Evolutionary conservation across 2,329 filamentous ascomycete genomes (phyloP).

Genomic region (Metarhizium robertsii): DNA sequence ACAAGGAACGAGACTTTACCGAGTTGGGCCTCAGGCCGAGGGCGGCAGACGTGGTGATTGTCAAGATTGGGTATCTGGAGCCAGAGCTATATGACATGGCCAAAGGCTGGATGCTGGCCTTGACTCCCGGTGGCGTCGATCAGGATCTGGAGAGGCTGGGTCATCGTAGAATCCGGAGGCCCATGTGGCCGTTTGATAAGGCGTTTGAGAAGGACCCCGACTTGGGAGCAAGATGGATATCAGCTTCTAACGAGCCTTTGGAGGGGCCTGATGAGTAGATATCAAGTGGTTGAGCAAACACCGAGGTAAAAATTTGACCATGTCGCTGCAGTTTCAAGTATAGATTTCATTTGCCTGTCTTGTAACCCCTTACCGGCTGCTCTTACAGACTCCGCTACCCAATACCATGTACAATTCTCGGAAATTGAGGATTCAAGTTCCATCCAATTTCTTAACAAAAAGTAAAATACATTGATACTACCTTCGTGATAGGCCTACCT

Average conservation of each 20-base stretch:
- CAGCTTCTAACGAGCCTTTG: constrained; percentile 11
- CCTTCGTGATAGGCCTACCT: constrained; percentile 25
- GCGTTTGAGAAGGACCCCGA: constrained; percentile 10
- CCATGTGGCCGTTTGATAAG: constrained; percentile 29
- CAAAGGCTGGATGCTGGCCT: constrained; percentile 41
- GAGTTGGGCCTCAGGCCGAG: constrained; percentile 19
- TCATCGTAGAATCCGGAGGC: constrained; percentile 36
- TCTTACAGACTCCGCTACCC: background rate
- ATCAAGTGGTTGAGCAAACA: background rate
- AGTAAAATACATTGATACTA: background rate
- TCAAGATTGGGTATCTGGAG: constrained; percentile 48
- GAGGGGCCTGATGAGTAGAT: background rate
- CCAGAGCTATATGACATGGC: constrained; percentile 45
- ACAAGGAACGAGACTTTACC: constrained; percentile 43
- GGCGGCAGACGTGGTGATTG: constrained; percentile 38
- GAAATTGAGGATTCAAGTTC: too few species aligned
- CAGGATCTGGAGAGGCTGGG: constrained; percentile 40
- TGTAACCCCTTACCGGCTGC: too few species aligned
- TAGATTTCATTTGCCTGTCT: background rate
- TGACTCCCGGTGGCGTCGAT: constrained; percentile 45
- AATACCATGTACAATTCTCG: too few species aligned
- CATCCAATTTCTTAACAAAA: too few species aligned
- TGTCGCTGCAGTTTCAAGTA: background rate
- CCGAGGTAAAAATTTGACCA: background rate
- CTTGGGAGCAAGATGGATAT: constrained; percentile 13